phyloP scores from a whole-genome alignment of 129 eudicot genomes.

The Flaveria linearis region DNA sequence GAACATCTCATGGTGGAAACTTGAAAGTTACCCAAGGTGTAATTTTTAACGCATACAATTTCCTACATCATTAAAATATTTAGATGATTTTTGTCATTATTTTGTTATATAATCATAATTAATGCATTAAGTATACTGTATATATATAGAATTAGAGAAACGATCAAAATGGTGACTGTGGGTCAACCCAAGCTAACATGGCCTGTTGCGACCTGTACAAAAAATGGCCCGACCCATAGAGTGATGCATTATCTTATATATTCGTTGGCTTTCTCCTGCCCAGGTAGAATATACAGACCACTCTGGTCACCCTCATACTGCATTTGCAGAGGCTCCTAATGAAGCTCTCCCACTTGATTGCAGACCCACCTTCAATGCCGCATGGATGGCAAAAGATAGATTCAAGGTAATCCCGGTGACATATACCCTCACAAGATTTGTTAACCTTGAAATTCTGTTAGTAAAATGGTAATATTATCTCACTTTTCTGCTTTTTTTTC shows the following conservation, averaged over 20 bases:
- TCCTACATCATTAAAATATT: not conserved
- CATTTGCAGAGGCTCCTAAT: conserved; percentile 87
- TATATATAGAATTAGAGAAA: not conserved
- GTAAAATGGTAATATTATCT: not conserved
- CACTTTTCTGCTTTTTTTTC: conserved; percentile 15
- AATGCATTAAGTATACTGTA: not conserved
- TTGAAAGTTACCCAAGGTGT: not conserved
- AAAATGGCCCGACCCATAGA: conserved; percentile 18
- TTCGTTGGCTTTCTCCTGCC: conserved; percentile 18
- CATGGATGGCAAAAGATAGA: conserved; percentile 76
- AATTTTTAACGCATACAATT: not conserved
- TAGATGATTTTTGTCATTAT: not conserved
- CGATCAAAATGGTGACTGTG: not conserved
- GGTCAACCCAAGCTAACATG: conserved; percentile 5
- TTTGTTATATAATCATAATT: not conserved
- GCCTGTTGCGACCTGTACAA: not conserved
- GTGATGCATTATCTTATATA: conserved; percentile 1
- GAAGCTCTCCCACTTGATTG: conserved; percentile 63
- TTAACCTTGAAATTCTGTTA: not conserved
- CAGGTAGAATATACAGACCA: conserved; percentile 94
- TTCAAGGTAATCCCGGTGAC: conserved; percentile 59
- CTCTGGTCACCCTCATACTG: conserved; percentile 73
- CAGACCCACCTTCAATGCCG: conserved; percentile 82
- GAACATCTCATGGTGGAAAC: not conserved
- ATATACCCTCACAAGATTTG: conserved; percentile 9